Evolutionary conservation across 106 monocot species (phyloP).

Genomic region (Apostasia shenzhenica): DNA sequence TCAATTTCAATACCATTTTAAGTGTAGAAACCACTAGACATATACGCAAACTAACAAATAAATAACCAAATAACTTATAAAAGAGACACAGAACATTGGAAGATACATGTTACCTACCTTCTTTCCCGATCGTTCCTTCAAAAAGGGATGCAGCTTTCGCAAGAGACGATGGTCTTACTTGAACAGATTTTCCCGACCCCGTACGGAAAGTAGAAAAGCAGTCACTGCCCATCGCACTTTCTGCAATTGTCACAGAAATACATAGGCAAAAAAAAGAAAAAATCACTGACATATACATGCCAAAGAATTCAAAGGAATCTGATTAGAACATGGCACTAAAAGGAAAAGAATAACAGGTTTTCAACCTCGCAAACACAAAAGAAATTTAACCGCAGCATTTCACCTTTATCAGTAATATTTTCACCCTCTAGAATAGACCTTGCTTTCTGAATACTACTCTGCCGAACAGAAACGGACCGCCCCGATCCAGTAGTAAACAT

Average conservation of each 20-base stretch:
- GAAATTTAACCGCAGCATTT: neutral
- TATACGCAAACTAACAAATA: neutral
- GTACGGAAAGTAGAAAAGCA: slow-evolving; percentile 43
- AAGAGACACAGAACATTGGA: neutral
- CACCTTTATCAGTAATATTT: slow-evolving; percentile 12
- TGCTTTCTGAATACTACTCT: slow-evolving; percentile 41
- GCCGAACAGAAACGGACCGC: slow-evolving; percentile 21
- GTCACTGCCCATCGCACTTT: neutral
- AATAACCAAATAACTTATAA: neutral
- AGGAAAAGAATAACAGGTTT: no score
- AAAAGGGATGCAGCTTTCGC: slow-evolving; percentile 55
- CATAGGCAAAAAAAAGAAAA: neutral
- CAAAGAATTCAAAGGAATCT: neutral
- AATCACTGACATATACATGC: neutral
- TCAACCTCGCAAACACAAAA: neutral
- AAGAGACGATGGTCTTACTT: slow-evolving; percentile 45
- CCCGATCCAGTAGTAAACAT: slow-evolving; percentile 49
- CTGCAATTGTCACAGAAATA: neutral
- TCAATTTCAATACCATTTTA: no score
- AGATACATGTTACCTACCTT: slow-evolving; percentile 8
- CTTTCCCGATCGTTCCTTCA: slow-evolving; percentile 14
- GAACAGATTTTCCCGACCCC: slow-evolving; percentile 46
- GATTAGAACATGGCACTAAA: neutral
- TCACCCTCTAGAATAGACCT: slow-evolving; percentile 26
- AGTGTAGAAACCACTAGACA: no score